phyloP scores from a whole-genome alignment of 495 filamentous ascomycete genomes.

The Penicillium manginii region DNA sequence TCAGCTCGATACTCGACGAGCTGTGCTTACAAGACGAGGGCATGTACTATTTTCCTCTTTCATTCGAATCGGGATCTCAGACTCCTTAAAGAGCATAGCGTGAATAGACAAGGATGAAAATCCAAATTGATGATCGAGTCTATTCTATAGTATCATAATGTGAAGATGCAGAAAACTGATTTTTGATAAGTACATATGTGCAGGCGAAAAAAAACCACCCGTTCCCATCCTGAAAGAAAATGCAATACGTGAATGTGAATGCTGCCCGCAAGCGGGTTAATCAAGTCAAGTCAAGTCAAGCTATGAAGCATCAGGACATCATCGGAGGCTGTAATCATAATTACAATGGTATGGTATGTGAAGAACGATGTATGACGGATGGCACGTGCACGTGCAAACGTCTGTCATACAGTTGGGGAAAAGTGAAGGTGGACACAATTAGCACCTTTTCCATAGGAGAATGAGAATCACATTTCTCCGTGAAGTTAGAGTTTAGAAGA shows the following conservation, averaged over 20 bases:
- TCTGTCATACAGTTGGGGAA: conserved; percentile 1
- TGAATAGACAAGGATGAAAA: too few species aligned
- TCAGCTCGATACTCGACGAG: too few species aligned
- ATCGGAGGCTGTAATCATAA: conserved; percentile 6
- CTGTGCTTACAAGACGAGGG: too few species aligned
- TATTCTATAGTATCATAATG: not conserved
- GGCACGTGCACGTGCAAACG: too few species aligned
- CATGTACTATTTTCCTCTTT: too few species aligned
- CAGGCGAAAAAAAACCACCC: conserved; percentile 1
- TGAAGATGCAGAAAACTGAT: conserved; percentile 4
- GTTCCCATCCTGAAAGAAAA: not conserved
- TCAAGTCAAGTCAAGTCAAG: not conserved
- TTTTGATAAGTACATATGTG: conserved; percentile 20
- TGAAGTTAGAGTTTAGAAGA: not conserved
- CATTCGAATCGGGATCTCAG: too few species aligned
- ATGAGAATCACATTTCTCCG: not conserved
- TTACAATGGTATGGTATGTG: conserved; percentile 4
- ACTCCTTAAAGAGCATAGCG: too few species aligned
- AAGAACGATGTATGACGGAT: not conserved
- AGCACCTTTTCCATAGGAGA: not conserved
- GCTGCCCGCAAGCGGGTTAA: not conserved
- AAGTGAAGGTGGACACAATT: not conserved
- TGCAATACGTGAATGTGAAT: conserved; percentile 5
- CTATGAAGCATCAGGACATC: not conserved
- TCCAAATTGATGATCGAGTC: not conserved